These are phyloP conservation scores for Leccinum boreale DNA, from an alignment of 768 basidiomycete species.

Conservation along the genomic window DNA sequence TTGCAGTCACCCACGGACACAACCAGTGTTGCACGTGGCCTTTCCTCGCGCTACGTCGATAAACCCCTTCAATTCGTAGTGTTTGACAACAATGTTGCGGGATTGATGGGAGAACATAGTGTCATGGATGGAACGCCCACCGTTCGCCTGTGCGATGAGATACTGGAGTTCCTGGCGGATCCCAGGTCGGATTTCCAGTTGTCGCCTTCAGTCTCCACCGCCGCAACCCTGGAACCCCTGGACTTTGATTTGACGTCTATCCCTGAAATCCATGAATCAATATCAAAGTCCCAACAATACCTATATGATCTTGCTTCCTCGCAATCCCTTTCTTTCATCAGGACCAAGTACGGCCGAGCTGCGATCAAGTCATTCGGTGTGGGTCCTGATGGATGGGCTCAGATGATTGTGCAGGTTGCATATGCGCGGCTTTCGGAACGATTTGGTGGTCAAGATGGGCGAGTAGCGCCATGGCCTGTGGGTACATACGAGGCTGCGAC, in stretches of 20 bases:
- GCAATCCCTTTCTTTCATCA: conserved; percentile 60
- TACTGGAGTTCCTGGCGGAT: conserved; percentile 57
- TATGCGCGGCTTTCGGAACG: conserved; percentile 64
- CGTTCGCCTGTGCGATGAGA: conserved; percentile 65
- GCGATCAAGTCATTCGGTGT: conserved; percentile 82
- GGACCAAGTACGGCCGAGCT: conserved; percentile 80
- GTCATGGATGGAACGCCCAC: conserved; percentile 90
- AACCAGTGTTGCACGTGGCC: conserved; percentile 36
- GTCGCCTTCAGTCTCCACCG: conserved; percentile 15
- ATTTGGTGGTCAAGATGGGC: conserved; percentile 15
- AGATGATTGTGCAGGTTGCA: conserved; percentile 89
- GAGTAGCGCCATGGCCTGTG: conserved; percentile 47
- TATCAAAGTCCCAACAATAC: conserved; percentile 52
- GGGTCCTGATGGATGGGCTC: conserved; percentile 95
- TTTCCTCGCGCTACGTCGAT: conserved; percentile 82
- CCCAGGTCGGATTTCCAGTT: conserved; percentile 64
- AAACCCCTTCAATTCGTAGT: conserved; percentile 88
- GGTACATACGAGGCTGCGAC: conserved; percentile 94
- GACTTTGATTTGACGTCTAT: conserved; percentile 59
- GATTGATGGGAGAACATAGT: conserved; percentile 91
- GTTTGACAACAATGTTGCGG: conserved; percentile 76
- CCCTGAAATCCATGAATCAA: conserved; percentile 38
- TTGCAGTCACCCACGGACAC: conserved; percentile 24
- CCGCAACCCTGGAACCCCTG: conserved; percentile 45
- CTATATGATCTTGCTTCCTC: conserved; percentile 56